Evolutionary conservation across 106 monocot species (phyloP).

Genomic region (Amphibolis antarctica): DNA sequence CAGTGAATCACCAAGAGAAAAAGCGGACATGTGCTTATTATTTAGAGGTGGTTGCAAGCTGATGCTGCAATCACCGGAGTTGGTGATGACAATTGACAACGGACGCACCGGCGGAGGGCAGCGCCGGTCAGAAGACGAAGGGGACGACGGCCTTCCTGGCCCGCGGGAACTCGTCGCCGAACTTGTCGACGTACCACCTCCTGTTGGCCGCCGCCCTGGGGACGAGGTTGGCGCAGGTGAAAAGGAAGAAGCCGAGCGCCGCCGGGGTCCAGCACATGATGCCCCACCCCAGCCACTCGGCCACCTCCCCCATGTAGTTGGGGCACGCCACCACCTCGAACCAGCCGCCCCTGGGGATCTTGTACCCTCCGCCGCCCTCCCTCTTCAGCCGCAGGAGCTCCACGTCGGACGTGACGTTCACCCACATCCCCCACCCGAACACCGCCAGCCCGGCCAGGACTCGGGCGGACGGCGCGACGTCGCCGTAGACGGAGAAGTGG

Average conservation of each 20-base stretch:
- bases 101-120: too few species aligned
- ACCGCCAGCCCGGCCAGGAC: constrained; percentile 29
- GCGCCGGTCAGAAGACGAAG: constrained; percentile 32
- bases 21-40: too few species aligned
- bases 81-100: too few species aligned
- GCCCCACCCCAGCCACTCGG: constrained; percentile 89
- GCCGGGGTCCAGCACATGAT: constrained; percentile 58
- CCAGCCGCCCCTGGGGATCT: constrained; percentile 65
- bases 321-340: constrained; percentile 73
- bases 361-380: constrained; percentile 41
- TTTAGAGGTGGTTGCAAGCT: too few species aligned
- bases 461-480: constrained; percentile 8
- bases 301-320: constrained; percentile 81
- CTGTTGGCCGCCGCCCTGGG: constrained; percentile 55
- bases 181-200: constrained; percentile 66
- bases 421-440: constrained; percentile 69
- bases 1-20: too few species aligned
- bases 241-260: constrained; percentile 58
- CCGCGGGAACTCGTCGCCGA: constrained; percentile 45
- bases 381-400: constrained; percentile 46
- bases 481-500: constrained; percentile 25
- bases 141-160: constrained; percentile 56
- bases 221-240: constrained; percentile 63
- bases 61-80: too few species aligned
- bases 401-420: constrained; percentile 58